Evolutionary conservation across 306 rosid species (phyloP).

Genomic region (Castanea crenata): DNA sequence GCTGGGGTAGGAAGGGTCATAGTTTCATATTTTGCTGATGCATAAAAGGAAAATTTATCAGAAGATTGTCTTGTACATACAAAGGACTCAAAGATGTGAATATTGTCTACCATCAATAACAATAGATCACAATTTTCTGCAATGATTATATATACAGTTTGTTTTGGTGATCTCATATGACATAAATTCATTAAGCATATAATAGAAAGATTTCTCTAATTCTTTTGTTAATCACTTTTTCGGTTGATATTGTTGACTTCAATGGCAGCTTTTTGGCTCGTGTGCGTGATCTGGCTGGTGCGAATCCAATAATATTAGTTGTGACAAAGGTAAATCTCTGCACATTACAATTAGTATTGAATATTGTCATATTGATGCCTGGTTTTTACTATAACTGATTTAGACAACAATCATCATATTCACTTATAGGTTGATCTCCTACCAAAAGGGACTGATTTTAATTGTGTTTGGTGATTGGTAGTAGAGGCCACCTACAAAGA

Average conservation of each 20-base stretch:
- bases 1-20: background rate
- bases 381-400: background rate
- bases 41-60: too few relatives aligned
- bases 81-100: background rate
- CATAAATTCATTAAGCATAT: background rate
- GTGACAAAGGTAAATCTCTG: constrained; percentile 70
- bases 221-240: constrained; percentile 31
- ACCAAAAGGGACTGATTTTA: constrained; percentile 86
- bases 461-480: constrained; percentile 93
- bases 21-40: background rate
- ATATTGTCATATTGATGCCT: background rate
- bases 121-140: background rate
- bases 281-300: constrained; percentile 92
- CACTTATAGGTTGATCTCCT: constrained; percentile 78
- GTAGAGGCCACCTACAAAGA: constrained; percentile 81
- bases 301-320: constrained; percentile 89
- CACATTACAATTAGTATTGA: background rate
- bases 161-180: background rate
- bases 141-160: background rate
- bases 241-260: constrained; percentile 98
- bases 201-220: constrained; percentile 22
- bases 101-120: background rate
- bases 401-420: constrained; percentile 16
- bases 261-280: constrained; percentile 91
- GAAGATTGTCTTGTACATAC: too few relatives aligned